Evolutionary conservation across 768 basidiomycete species (phyloP).

Genomic region (Agrocybe pediades): DNA sequence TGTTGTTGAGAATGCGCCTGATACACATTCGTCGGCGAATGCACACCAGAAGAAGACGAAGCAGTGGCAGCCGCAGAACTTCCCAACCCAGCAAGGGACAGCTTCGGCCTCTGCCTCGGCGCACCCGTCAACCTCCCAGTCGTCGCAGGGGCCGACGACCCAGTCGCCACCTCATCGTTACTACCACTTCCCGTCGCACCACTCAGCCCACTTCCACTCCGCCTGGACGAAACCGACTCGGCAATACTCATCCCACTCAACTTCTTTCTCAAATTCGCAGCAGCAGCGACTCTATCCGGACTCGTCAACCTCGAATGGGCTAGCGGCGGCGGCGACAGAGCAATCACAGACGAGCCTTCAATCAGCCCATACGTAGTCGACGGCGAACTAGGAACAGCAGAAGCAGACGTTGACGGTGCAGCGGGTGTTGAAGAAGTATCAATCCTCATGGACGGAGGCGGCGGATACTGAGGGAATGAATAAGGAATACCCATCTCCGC

Average conservation of each 20-base stretch:
- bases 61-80: constrained; percentile 4
- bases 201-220: no score
- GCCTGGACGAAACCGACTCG: no score
- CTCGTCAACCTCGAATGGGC: no score
- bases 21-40: no score
- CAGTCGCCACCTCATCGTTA: neutral
- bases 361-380: no score
- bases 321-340: no score
- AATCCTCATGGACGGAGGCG: neutral
- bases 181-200: no score
- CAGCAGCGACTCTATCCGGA: neutral
- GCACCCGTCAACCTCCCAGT: neutral
- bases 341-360: no score
- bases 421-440: neutral
- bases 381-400: no score
- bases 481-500: neutral
- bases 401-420: no score
- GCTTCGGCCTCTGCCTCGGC: constrained; percentile 26
- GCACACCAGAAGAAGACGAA: neutral
- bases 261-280: constrained; percentile 3
- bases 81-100: constrained; percentile 26
- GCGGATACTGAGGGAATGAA: neutral
- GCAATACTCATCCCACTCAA: constrained; percentile 22
- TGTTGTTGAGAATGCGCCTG: no score
- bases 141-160: no score